Percentiles rank a stretch among this genome's conserved stretches.
Conservation (phyloP, 2,329 filamentous ascomycete genomes). For the Ploettnerulaceae sp. region DNA sequence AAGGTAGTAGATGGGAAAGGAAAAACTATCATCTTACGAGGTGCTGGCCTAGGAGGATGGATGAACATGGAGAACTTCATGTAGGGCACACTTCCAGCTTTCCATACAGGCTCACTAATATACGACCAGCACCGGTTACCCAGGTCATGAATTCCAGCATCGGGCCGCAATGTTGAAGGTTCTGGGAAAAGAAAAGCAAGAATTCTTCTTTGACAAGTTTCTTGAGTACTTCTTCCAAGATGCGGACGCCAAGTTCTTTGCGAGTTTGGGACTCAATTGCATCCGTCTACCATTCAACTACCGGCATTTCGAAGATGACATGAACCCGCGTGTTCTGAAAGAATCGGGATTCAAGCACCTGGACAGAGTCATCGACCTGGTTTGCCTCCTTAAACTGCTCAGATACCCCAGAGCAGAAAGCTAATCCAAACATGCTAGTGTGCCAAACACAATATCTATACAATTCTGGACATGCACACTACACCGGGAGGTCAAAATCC, state of each 20-base stretch:
- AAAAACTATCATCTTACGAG: slow-evolving; percentile 36
- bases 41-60: slow-evolving; percentile 39
- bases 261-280: slow-evolving; percentile 51
- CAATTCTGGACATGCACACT: slow-evolving; percentile 43
- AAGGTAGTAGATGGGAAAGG: slow-evolving; percentile 35
- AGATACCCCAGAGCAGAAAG: not conserved
- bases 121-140: slow-evolving; percentile 45
- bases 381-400: slow-evolving; percentile 2
- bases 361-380: slow-evolving; percentile 44
- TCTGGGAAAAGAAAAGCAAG: slow-evolving; percentile 50
- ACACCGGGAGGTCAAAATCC: slow-evolving; percentile 44
- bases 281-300: slow-evolving; percentile 58
- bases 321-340: slow-evolving; percentile 45
- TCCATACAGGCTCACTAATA: not conserved
- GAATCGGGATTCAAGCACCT: slow-evolving; percentile 45
- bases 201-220: slow-evolving; percentile 53
- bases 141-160: slow-evolving; percentile 53
- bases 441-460: slow-evolving; percentile 40
- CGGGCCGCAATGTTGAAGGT: slow-evolving; percentile 48
- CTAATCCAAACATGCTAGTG: slow-evolving; percentile 29
- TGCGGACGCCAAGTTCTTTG: slow-evolving; percentile 53
- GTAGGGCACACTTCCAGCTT: not conserved
- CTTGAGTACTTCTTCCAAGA: slow-evolving; percentile 51
- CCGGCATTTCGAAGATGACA: slow-evolving; percentile 50
- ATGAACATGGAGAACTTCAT: slow-evolving; percentile 59